Evolutionary conservation across 257 asterid genomes (phyloP).

Genomic region (Solanum peruvianum): DNA sequence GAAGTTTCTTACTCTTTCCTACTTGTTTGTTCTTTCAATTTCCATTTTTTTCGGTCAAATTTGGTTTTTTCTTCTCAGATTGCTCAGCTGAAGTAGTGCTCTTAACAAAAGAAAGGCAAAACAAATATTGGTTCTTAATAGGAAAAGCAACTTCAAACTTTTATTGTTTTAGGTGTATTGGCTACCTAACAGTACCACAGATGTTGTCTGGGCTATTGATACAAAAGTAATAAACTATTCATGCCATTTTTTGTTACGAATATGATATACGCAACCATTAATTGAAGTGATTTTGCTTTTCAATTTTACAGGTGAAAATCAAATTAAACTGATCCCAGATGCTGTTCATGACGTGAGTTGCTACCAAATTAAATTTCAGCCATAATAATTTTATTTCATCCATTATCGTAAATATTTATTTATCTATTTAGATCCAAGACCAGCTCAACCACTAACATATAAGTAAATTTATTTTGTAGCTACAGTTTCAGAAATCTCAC

Average conservation of each 20-base stretch:
- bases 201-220: neutral
- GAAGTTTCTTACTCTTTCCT: neutral
- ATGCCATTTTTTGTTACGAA: neutral
- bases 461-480: neutral
- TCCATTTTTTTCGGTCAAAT: neutral
- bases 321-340: slow-evolving; percentile 37
- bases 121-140: neutral
- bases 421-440: neutral
- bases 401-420: neutral
- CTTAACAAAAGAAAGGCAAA: neutral
- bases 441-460: neutral
- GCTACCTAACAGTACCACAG: neutral
- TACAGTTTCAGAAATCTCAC: neutral
- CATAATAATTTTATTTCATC: neutral
- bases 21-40: neutral
- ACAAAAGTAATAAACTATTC: neutral
- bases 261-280: neutral
- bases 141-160: neutral
- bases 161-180: neutral
- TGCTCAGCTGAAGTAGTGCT: neutral
- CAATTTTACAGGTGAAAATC: slow-evolving; percentile 35
- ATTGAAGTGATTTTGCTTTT: neutral
- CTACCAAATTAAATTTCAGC: neutral
- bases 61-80: neutral
- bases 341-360: slow-evolving; percentile 43